These are phyloP conservation scores for Cicer pinnatifidum DNA, from an alignment of 306 rosid genomes.

Conservation along the genomic window DNA sequence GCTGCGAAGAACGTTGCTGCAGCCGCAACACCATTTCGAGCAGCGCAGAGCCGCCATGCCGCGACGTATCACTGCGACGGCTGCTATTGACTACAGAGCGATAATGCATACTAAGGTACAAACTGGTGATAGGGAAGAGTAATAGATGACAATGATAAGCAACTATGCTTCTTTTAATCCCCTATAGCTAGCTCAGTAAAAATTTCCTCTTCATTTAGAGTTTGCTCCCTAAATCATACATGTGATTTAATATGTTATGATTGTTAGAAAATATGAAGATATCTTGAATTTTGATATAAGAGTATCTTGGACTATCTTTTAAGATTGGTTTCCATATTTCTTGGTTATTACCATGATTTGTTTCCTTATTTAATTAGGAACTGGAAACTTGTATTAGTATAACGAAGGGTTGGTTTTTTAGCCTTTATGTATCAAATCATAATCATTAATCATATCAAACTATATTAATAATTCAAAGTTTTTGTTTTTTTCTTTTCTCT, in stretches of 20 bases:
- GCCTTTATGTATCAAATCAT: not conserved
- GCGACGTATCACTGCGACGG: no score
- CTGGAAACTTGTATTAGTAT: not conserved
- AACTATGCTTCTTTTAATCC: conserved; percentile 33
- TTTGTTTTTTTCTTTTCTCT: not conserved
- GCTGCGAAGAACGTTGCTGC: no score
- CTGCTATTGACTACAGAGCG: no score
- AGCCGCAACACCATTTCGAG: no score
- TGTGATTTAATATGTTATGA: conserved; percentile 1
- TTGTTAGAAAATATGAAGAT: not conserved
- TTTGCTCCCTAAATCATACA: not conserved
- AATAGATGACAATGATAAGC: not conserved
- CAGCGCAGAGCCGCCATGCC: no score
- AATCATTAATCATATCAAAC: not conserved
- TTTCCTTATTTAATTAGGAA: not conserved
- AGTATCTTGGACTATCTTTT: not conserved
- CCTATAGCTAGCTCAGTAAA: conserved; percentile 4
- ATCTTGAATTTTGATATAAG: not conserved
- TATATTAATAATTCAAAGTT: not conserved
- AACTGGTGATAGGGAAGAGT: not conserved
- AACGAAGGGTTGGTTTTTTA: not conserved
- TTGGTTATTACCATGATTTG: not conserved
- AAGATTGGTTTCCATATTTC: not conserved
- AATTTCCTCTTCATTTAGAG: conserved; percentile 24
- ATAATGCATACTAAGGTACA: not conserved